Evolutionary conservation across 805 yeast genomes (phyloP).

Genomic region (Saccharomycopsis capsularis): DNA sequence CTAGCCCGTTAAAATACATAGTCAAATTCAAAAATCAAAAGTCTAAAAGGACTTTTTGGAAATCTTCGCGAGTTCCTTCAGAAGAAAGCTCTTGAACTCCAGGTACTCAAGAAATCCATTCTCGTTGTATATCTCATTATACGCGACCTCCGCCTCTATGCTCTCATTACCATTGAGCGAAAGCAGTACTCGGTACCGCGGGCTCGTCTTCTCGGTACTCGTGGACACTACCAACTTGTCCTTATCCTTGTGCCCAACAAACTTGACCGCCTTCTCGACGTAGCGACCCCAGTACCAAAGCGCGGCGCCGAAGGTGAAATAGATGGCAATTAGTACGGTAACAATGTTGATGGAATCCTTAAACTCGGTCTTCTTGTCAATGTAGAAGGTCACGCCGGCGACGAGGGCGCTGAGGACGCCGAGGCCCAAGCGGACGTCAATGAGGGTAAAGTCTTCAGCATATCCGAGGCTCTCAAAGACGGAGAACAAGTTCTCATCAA

Average conservation of each 20-base stretch:
- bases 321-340: conserved; percentile 31
- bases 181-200: conserved; percentile 36
- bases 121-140: conserved; percentile 39
- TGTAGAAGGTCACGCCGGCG: conserved; percentile 39
- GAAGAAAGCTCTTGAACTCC: conserved; percentile 29
- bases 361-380: conserved; percentile 45
- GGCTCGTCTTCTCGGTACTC: conserved; percentile 34
- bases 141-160: conserved; percentile 27
- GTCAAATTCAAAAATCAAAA: no score
- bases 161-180: background rate
- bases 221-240: conserved; percentile 34
- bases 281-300: conserved; percentile 31
- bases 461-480: conserved; percentile 40
- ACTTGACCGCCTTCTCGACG: conserved; percentile 40
- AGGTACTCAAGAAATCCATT: conserved; percentile 39
- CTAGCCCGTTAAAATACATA: no score
- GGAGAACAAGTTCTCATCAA: conserved; percentile 42
- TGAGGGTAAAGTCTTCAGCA: conserved; percentile 38
- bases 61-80: conserved; percentile 14
- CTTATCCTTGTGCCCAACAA: conserved; percentile 32
- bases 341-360: conserved; percentile 34
- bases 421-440: conserved; percentile 42
- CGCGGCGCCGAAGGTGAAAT: conserved; percentile 32
- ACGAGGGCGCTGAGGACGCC: conserved; percentile 41
- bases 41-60: no score